These are phyloP conservation scores for Starmerella bombicola DNA, from an alignment of 805 yeast species.

Conservation along the genomic window DNA sequence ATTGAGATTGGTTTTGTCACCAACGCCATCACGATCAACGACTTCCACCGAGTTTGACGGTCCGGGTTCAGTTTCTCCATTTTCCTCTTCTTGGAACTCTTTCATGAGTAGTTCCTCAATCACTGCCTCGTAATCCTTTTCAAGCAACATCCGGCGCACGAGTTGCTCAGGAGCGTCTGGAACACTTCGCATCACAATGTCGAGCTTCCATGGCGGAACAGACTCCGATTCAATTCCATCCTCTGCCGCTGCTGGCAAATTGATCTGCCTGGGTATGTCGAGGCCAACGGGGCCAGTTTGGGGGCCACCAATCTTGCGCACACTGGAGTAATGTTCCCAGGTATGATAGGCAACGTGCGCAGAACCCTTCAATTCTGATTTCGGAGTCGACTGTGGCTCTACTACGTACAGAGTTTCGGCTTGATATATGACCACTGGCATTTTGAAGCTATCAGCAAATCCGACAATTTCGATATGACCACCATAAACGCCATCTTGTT, in stretches of 20 bases:
- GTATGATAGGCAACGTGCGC: conserved; percentile 33
- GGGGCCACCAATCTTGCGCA: conserved; percentile 31
- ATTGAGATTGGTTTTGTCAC: neutral
- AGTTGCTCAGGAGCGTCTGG: conserved; percentile 20
- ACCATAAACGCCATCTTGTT: conserved; percentile 32
- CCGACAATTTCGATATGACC: conserved; percentile 35
- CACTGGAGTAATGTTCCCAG: conserved; percentile 36
- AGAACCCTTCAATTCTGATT: neutral
- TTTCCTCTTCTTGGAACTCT: conserved; percentile 3
- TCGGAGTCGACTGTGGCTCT: conserved; percentile 13
- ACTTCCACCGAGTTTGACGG: neutral
- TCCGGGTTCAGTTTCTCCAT: neutral
- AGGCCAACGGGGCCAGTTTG: conserved; percentile 25
- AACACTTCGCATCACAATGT: conserved; percentile 24
- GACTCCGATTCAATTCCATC: neutral
- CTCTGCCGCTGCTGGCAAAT: too few species aligned
- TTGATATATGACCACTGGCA: conserved; percentile 32
- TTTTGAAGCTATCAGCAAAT: conserved; percentile 27
- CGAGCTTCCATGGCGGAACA: conserved; percentile 26
- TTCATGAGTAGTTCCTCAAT: conserved; percentile 25
- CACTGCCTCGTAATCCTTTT: conserved; percentile 22
- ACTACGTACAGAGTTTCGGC: conserved; percentile 30
- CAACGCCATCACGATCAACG: neutral
- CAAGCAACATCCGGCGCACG: conserved; percentile 9
- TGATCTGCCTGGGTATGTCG: conserved; percentile 3